These are phyloP conservation scores for Oxyria digyna DNA, from an alignment of 148 eudicot genomes.

Conservation along the genomic window DNA sequence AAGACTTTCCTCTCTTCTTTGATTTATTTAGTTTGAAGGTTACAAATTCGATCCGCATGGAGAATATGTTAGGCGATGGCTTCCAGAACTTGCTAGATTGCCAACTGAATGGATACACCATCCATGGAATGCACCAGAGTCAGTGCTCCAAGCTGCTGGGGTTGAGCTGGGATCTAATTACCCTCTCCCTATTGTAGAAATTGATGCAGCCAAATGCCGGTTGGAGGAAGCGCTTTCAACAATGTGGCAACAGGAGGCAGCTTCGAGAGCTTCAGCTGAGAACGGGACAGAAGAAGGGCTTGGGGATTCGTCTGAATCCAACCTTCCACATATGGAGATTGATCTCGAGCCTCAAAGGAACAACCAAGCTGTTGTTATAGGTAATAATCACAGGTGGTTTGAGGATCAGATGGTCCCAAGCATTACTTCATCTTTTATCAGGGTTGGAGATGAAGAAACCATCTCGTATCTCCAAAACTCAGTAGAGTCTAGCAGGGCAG, in stretches of 20 bases:
- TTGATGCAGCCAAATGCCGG: constrained; percentile 78
- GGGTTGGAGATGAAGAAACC: constrained; percentile 58
- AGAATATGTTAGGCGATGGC: constrained; percentile 91
- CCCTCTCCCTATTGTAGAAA: constrained; percentile 76
- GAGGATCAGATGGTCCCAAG: constrained; percentile 98
- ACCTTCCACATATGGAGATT: constrained; percentile 64
- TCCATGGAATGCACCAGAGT: constrained; percentile 92
- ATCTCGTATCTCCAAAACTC: constrained; percentile 42
- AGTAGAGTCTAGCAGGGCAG: constrained; percentile 51
- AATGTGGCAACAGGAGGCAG: constrained; percentile 87
- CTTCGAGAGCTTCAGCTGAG: constrained; percentile 61
- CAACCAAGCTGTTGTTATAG: constrained; percentile 10
- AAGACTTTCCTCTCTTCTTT: background rate
- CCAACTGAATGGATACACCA: constrained; percentile 99
- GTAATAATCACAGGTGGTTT: constrained; percentile 24
- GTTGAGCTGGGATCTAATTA: constrained; percentile 89
- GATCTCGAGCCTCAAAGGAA: constrained; percentile 45
- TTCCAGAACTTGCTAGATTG: constrained; percentile 87
- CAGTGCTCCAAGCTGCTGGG: constrained; percentile 88
- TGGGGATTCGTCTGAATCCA: constrained; percentile 70
- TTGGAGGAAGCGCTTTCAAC: constrained; percentile 62
- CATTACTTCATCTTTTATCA: constrained; percentile 57
- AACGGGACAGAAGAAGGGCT: constrained; percentile 93
- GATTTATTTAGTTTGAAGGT: constrained; percentile 63
- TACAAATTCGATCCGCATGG: constrained; percentile 92